Evolutionary conservation across 192 early-diverging fungal genomes (phyloP).

Genomic region (Spizellomyces punctatus): DNA sequence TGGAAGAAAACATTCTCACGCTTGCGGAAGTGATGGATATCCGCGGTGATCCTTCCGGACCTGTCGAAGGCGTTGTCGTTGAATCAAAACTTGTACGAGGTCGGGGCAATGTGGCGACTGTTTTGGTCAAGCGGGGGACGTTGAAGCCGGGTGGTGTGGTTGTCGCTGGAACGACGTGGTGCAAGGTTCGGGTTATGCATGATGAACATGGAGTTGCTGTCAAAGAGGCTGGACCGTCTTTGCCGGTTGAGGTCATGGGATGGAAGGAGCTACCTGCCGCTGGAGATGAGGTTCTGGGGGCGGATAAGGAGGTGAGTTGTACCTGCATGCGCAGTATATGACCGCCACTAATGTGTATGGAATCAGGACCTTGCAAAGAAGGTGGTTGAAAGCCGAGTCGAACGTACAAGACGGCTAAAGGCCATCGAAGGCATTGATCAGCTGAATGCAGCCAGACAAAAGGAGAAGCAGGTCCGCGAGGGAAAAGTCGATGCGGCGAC

Average conservation of each 20-base stretch:
- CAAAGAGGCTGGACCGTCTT: constrained; percentile 79
- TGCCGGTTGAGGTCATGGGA: constrained; percentile 84
- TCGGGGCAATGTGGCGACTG: constrained; percentile 79
- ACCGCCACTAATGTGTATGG: too few species aligned
- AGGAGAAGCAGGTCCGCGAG: constrained; percentile 8
- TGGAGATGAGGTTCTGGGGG: constrained; percentile 86
- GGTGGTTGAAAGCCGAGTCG: constrained; percentile 67
- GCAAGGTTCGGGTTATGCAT: constrained; percentile 81
- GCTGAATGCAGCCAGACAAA: constrained; percentile 74
- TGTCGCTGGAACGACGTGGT: constrained; percentile 85
- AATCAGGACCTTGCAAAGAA: constrained; percentile 69
- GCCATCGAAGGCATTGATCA: constrained; percentile 67
- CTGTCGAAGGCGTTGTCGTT: constrained; percentile 82
- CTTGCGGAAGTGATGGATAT: constrained; percentile 87
- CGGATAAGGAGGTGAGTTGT: constrained; percentile 49
- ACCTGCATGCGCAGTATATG: too few species aligned
- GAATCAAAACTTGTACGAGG: constrained; percentile 90
- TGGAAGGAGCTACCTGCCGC: constrained; percentile 93
- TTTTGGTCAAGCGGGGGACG: constrained; percentile 89
- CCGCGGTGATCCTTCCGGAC: constrained; percentile 76
- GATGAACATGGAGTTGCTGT: constrained; percentile 76
- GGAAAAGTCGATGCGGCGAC: constrained; percentile 51
- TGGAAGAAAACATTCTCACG: constrained; percentile 87
- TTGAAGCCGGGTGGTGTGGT: constrained; percentile 74
- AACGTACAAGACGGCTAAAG: constrained; percentile 62